Evolutionary conservation across 2,329 filamentous ascomycete genomes (phyloP).

Genomic region (Plectosphaerella plurivora): DNA sequence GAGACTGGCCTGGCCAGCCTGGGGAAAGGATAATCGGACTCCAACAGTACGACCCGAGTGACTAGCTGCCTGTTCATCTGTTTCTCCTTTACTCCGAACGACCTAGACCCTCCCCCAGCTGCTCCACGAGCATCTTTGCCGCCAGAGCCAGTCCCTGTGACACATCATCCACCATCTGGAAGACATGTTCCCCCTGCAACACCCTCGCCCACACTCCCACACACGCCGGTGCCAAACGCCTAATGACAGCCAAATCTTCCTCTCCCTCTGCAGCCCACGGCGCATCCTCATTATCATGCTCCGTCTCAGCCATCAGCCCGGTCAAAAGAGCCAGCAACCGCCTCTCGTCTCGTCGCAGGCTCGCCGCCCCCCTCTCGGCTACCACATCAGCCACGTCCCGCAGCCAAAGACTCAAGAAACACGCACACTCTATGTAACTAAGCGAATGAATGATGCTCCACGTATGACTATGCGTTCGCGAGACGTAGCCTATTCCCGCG

Average conservation of each 20-base stretch:
- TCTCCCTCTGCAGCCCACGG: neutral
- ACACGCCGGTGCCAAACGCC: conserved; percentile 14
- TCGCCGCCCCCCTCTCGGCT: neutral
- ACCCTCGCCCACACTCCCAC: conserved; percentile 23
- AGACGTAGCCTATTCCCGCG: conserved; percentile 47
- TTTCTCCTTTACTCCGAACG: too few species aligned
- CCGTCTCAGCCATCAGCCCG: too few species aligned
- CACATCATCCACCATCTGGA: conserved; percentile 19
- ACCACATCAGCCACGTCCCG: conserved; percentile 13
- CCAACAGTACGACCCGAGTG: too few species aligned
- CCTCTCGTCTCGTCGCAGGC: neutral
- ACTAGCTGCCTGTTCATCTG: too few species aligned
- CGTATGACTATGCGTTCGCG: conserved; percentile 46
- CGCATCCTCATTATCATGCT: neutral
- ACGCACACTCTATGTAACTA: conserved; percentile 46
- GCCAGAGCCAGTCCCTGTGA: conserved; percentile 11
- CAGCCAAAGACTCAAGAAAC: conserved; percentile 39
- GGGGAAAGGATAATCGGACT: too few species aligned
- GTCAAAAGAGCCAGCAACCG: neutral
- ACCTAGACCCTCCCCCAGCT: too few species aligned
- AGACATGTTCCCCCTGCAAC: conserved; percentile 20
- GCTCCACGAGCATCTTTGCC: conserved; percentile 1
- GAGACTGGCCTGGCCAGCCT: too few species aligned
- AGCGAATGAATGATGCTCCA: conserved; percentile 52
- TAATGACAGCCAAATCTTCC: conserved; percentile 7